Conservation (phyloP, 2,329 filamentous ascomycete genomes). For the Claviceps quebecensis region DNA sequence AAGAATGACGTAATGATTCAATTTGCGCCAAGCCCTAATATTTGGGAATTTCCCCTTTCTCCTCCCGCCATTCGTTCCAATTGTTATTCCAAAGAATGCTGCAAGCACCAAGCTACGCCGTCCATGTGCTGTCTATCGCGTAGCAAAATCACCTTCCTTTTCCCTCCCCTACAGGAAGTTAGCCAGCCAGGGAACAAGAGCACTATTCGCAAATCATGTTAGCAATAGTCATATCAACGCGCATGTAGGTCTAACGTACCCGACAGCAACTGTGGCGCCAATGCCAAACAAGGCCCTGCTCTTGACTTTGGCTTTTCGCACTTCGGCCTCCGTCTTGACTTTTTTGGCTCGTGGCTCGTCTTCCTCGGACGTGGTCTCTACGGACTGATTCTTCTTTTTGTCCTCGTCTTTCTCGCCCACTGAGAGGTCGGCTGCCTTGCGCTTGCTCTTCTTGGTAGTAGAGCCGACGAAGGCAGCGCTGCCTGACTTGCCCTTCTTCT, state of each 20-base stretch:
- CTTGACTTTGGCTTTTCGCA: conserved; percentile 76
- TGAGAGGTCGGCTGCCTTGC: conserved; percentile 60
- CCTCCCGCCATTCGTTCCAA: not conserved
- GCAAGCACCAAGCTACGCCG: not conserved
- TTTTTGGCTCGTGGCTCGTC: conserved; percentile 52
- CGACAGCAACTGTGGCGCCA: conserved; percentile 73
- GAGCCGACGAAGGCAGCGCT: conserved; percentile 17
- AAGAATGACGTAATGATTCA: not conserved
- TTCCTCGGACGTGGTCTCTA: conserved; percentile 19
- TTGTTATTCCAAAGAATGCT: conserved; percentile 1
- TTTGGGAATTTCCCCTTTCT: not conserved
- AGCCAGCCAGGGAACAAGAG: conserved; percentile 37
- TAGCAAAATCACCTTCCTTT: not conserved
- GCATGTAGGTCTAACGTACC: conserved; percentile 42
- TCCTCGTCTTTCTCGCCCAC: conserved; percentile 43
- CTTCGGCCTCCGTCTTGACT: conserved; percentile 63
- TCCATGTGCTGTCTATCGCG: not conserved
- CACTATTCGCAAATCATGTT: conserved; percentile 16
- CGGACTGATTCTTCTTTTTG: conserved; percentile 23
- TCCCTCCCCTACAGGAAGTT: conserved; percentile 29
- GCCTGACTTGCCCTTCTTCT: conserved; percentile 23
- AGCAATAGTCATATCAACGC: conserved; percentile 1
- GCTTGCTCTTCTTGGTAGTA: conserved; percentile 45
- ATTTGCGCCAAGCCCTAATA: conserved; percentile 1
- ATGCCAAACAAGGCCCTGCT: conserved; percentile 76